A percentile compares a stretch with the other conserved stretches of the same genome.
Evolutionary conservation across 768 basidiomycete species (phyloP).

Genomic region (Podaxis pistillaris): DNA sequence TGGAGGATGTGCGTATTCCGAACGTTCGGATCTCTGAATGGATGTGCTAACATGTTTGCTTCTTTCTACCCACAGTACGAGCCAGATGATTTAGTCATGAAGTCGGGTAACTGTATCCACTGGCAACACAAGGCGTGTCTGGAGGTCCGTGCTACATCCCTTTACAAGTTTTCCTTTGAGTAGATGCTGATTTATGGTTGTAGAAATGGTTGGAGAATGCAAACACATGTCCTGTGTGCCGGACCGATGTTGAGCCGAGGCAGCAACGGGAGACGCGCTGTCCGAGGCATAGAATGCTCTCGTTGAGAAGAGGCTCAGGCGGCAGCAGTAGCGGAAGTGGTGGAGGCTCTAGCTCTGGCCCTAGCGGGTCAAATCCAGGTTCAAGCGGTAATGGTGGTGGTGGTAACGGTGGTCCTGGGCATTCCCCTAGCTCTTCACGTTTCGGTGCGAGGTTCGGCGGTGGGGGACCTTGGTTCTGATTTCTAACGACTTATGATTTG

Average conservation of each 20-base stretch:
- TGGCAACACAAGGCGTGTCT: conserved; percentile 81
- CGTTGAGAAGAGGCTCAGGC: background rate
- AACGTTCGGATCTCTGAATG: background rate
- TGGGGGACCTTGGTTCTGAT: background rate
- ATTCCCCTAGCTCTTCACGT: background rate
- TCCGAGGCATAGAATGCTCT: background rate
- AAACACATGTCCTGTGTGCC: conserved; percentile 80
- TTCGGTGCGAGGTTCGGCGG: background rate
- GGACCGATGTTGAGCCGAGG: conserved; percentile 46
- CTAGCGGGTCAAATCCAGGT: background rate
- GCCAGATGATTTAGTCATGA: conserved; percentile 59
- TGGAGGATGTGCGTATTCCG: conserved; percentile 67
- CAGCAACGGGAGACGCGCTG: background rate
- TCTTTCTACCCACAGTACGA: conserved; percentile 49
- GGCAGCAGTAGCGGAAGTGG: background rate
- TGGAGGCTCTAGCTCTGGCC: background rate
- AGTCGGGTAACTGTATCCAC: conserved; percentile 69
- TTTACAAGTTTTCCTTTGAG: background rate
- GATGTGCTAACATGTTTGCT: conserved; percentile 13
- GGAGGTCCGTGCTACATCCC: conserved; percentile 43
- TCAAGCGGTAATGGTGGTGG: background rate
- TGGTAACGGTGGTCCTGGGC: background rate
- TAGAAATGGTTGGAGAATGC: conserved; percentile 85
- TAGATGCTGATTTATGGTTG: conserved; percentile 6
- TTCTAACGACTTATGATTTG: background rate